Evolutionary conservation across 805 yeast species (phyloP).

Genomic region (Saccharomyces mikatae): DNA sequence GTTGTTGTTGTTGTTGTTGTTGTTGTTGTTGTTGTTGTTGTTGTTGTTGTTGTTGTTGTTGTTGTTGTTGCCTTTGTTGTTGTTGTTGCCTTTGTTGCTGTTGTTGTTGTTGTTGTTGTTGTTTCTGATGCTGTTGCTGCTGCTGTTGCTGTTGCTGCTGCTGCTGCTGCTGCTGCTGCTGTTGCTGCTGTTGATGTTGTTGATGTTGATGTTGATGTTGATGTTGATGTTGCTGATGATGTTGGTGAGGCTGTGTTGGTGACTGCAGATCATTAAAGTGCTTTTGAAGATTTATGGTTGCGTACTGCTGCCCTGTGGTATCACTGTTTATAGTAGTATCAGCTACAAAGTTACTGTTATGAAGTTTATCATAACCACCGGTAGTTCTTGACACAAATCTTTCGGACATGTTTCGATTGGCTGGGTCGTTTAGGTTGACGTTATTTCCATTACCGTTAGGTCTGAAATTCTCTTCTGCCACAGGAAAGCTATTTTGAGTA

Average conservation of each 20-base stretch:
- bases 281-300: not conserved
- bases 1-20: constrained; percentile 1
- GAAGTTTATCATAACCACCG: not conserved
- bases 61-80: constrained; percentile 8
- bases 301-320: not conserved
- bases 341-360: not conserved
- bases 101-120: constrained; percentile 16
- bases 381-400: not conserved
- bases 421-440: not conserved
- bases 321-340: not conserved
- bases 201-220: constrained; percentile 1
- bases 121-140: not conserved
- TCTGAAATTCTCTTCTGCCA: not conserved
- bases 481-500: not conserved
- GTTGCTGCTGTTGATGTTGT: constrained; percentile 1
- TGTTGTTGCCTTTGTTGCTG: constrained; percentile 20
- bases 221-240: constrained; percentile 1
- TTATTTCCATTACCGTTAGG: not conserved
- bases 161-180: not conserved
- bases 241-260: not conserved
- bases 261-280: not conserved
- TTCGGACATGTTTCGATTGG: not conserved
- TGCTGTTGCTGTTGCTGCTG: constrained; percentile 1
- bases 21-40: constrained; percentile 1
- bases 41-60: constrained; percentile 9